Percentiles rank a stretch among this genome's conserved stretches.
Evolutionary conservation across 2,329 filamentous ascomycete genomes (phyloP).

Genomic region (Aspergillus niger): DNA sequence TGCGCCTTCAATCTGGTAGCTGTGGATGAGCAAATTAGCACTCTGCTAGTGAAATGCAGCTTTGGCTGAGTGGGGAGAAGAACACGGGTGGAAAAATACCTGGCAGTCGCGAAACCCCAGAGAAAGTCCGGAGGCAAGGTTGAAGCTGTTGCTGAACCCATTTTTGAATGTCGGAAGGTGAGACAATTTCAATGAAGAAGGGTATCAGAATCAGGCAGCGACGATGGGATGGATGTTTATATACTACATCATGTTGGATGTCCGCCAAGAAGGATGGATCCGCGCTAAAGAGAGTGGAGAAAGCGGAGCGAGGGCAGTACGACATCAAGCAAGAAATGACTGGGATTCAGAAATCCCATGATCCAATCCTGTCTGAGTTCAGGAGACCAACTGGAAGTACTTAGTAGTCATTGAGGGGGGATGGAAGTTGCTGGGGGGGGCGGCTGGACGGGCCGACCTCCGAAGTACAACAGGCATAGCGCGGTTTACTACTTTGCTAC

Average conservation of each 20-base stretch:
- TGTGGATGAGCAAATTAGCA: slow-evolving; percentile 39
- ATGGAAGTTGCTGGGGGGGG: background rate
- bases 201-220: too few relatives aligned
- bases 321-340: background rate
- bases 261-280: background rate
- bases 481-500: background rate
- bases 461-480: slow-evolving; percentile 7
- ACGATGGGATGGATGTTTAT: too few relatives aligned
- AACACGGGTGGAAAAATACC: slow-evolving; percentile 47
- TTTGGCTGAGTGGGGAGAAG: background rate
- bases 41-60: background rate
- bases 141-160: slow-evolving; percentile 32
- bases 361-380: background rate
- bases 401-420: background rate
- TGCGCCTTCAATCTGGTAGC: slow-evolving; percentile 86
- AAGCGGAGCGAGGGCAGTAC: background rate
- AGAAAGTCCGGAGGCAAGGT: slow-evolving; percentile 68
- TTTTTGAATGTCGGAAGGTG: slow-evolving; percentile 4
- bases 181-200: too few relatives aligned
- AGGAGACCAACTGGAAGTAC: background rate
- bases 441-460: slow-evolving; percentile 20
- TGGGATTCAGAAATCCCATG: background rate
- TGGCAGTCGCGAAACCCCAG: slow-evolving; percentile 79
- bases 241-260: background rate
- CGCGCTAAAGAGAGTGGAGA: background rate